A percentile compares a stretch with the other conserved stretches of the same genome.
Evolutionary conservation across 768 basidiomycete species (phyloP).

Genomic region (Russula sp.): DNA sequence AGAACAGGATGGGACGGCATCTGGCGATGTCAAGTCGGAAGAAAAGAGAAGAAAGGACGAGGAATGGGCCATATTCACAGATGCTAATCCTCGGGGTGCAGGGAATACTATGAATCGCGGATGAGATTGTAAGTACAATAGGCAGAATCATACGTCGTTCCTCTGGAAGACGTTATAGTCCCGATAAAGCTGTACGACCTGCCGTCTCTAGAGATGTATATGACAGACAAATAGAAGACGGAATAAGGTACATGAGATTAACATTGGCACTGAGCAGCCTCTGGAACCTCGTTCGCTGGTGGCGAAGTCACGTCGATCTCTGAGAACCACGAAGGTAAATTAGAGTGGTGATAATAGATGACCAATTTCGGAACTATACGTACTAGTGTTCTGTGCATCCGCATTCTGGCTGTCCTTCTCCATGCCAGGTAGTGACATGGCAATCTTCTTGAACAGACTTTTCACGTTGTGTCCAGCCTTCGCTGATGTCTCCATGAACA

Average conservation of each 20-base stretch:
- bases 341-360: not conserved
- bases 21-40: constrained; percentile 65
- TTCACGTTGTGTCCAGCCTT: constrained; percentile 99
- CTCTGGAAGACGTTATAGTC: not conserved
- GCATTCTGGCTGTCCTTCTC: constrained; percentile 67
- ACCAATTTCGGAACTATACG: constrained; percentile 10
- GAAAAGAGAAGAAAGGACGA: constrained; percentile 81
- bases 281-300: constrained; percentile 61
- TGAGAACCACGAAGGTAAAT: constrained; percentile 29
- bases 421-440: constrained; percentile 95
- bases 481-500: constrained; percentile 99
- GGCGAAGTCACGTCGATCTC: constrained; percentile 91
- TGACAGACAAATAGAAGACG: constrained; percentile 21
- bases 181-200: constrained; percentile 6
- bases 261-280: constrained; percentile 83
- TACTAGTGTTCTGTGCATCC: constrained; percentile 43
- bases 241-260: constrained; percentile 37
- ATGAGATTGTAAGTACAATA: constrained; percentile 32
- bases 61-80: constrained; percentile 86
- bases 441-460: constrained; percentile 98
- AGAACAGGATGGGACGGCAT: constrained; percentile 74
- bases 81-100: constrained; percentile 80
- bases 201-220: constrained; percentile 16
- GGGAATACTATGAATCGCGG: constrained; percentile 98
- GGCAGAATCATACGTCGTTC: constrained; percentile 9